Evolutionary conservation across 495 filamentous ascomycete genomes (phyloP), one percentile per base, ranked within the genome.

Genomic region (Penicillium verhagenii): DNA sequence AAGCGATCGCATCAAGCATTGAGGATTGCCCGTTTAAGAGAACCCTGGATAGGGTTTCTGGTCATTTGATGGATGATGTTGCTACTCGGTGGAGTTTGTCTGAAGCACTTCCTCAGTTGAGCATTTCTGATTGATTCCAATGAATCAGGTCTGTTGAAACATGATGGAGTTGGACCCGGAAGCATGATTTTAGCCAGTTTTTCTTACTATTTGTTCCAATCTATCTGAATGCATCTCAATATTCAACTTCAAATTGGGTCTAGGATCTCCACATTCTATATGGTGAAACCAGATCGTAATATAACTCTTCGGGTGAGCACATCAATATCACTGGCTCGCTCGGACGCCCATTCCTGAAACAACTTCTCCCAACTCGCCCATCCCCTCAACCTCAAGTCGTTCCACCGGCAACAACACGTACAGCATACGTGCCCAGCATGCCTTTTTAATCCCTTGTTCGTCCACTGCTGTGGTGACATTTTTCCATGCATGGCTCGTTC

Each of bases 401-500:
- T 33, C 9, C 4, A 4, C 9, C 9, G 29, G 29, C 9, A 13
- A 13, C 1, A 33, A 13, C 4, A 33, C 8, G 14, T 33, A 33
- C 9, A 33, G 9, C 29, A 33, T 33, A 4, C 29, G 11, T 13
- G 29, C 29, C 9, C 29, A 33, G n/a, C n/a, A n/a, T n/a, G n/a
- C n/a, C n/a, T n/a, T n/a, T n/a, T n/a, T n/a, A n/a, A n/a, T n/a
- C n/a, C n/a, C n/a, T n/a, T n/a, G n/a, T n/a, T n/a, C n/a, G 1
- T 4, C 8, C 9, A 9, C 29, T 4, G 11, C 3, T 13, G 29
- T 9, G 11, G 29, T 33, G 11, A 33, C 29, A 29, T 88, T 89
- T 21, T 71, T 74, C 85, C 85, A 89, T 25, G 74, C 73, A 63
- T 91, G 88, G 66, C 81, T 85, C 4, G 86, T 88, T 1, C 73